Conservation (phyloP, 352 stramenopile genomes). For the Halophytophthora batemanensis region DNA sequence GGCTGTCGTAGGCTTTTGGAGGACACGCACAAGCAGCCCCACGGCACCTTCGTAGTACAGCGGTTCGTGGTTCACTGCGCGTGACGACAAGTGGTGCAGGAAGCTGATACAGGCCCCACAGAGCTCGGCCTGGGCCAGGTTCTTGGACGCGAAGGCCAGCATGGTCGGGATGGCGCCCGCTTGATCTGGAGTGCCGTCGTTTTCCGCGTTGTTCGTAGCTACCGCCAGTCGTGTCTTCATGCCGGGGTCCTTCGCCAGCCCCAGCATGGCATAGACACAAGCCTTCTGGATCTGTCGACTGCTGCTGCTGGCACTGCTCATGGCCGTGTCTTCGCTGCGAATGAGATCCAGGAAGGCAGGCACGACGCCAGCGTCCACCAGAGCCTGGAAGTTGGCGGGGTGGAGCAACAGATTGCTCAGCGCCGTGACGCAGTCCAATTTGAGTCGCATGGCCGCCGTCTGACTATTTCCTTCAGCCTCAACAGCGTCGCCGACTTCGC, state of each 20-base stretch:
- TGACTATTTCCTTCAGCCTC: slow-evolving; percentile 23
- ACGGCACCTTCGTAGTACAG: slow-evolving; percentile 67
- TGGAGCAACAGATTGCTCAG: slow-evolving; percentile 83
- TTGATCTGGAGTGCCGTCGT: slow-evolving; percentile 13
- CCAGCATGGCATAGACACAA: slow-evolving; percentile 78
- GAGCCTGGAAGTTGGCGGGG: slow-evolving; percentile 67
- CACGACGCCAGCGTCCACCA: slow-evolving; percentile 80
- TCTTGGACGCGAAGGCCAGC: slow-evolving; percentile 59
- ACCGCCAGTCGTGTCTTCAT: slow-evolving; percentile 74
- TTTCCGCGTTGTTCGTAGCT: slow-evolving; percentile 26
- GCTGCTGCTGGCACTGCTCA: slow-evolving; percentile 15
- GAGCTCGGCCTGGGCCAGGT: slow-evolving; percentile 54
- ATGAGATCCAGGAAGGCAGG: slow-evolving; percentile 62
- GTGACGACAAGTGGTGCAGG: slow-evolving; percentile 68
- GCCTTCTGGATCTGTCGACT: slow-evolving; percentile 73
- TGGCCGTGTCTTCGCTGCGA: slow-evolving; percentile 24
- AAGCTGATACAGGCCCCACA: slow-evolving; percentile 68
- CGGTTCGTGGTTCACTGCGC: slow-evolving; percentile 53
- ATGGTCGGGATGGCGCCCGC: slow-evolving; percentile 64
- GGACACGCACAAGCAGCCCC: slow-evolving; percentile 48
- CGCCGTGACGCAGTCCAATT: slow-evolving; percentile 77
- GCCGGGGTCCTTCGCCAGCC: slow-evolving; percentile 55
- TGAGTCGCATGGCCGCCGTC: slow-evolving; percentile 39
- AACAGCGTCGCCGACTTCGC: slow-evolving; percentile 1
- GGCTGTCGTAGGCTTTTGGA: slow-evolving; percentile 38